Evolutionary conservation across 495 filamentous ascomycete genomes (phyloP).

Genomic region (Xylona heveae): DNA sequence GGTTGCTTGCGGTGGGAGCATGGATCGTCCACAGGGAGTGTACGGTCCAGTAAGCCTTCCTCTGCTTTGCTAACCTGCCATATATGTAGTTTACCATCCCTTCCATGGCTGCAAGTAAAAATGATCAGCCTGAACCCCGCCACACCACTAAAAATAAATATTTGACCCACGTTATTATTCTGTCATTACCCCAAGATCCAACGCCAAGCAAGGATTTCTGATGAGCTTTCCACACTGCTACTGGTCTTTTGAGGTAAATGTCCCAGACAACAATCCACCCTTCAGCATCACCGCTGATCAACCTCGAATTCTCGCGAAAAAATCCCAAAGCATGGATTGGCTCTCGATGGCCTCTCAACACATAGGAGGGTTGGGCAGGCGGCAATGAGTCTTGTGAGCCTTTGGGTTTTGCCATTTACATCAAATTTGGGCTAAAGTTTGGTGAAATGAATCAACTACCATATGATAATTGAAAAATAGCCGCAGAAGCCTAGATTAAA

Average conservation of each 20-base stretch:
- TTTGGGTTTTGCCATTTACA: too few relatives aligned
- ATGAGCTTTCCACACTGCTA: slow-evolving; percentile 78
- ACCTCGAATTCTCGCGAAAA: slow-evolving; percentile 46
- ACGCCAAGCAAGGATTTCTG: slow-evolving; percentile 55
- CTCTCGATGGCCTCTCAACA: slow-evolving; percentile 69
- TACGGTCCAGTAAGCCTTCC: slow-evolving; percentile 39
- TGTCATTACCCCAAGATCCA: slow-evolving; percentile 38
- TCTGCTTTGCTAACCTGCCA: slow-evolving; percentile 53
- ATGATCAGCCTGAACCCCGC: neutral
- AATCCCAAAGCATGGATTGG: slow-evolving; percentile 66
- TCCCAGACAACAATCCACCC: slow-evolving; percentile 83
- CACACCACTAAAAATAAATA: neutral
- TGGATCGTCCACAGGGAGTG: slow-evolving; percentile 40
- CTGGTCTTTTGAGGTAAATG: slow-evolving; percentile 55
- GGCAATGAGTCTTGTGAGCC: too few relatives aligned
- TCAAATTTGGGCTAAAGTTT: too few relatives aligned
- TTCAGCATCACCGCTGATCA: slow-evolving; percentile 74
- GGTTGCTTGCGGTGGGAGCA: slow-evolving; percentile 29
- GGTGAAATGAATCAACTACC: too few relatives aligned
- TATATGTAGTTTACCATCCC: slow-evolving; percentile 69
- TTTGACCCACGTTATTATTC: slow-evolving; percentile 50
- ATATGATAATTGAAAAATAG: too few relatives aligned
- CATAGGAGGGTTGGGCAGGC: slow-evolving; percentile 55
- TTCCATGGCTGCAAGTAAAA: slow-evolving; percentile 43
- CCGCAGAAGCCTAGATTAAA: slow-evolving; percentile 1